These are phyloP conservation scores for Sistotremastrum suecicum DNA, from an alignment of 768 basidiomycete genomes.

Conservation along the genomic window DNA sequence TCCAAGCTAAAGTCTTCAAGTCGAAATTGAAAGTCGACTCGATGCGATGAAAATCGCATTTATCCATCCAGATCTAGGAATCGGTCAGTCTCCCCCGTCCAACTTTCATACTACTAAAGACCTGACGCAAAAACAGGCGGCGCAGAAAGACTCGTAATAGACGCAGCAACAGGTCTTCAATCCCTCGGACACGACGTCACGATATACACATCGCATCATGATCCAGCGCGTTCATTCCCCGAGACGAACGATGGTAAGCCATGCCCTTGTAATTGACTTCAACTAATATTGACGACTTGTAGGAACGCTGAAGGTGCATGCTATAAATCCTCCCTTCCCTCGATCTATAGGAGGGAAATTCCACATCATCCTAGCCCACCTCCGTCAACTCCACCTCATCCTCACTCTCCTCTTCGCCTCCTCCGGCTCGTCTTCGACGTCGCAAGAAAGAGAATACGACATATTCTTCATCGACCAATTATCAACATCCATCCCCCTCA, in stretches of 20 bases:
- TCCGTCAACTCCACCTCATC: constrained; percentile 76
- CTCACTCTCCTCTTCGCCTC: constrained; percentile 34
- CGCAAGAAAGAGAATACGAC: constrained; percentile 37
- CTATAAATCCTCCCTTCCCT: constrained; percentile 64
- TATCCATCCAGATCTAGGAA: constrained; percentile 89
- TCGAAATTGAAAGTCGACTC: too few relatives aligned
- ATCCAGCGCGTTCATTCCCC: constrained; percentile 77
- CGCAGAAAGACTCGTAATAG: constrained; percentile 89
- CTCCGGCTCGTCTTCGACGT: neutral
- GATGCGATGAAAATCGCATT: constrained; percentile 49
- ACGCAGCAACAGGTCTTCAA: constrained; percentile 85
- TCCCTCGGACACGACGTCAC: constrained; percentile 70
- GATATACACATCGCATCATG: constrained; percentile 89
- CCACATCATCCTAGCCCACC: constrained; percentile 81
- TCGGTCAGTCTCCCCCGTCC: constrained; percentile 36
- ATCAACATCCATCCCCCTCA: constrained; percentile 78
- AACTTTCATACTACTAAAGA: neutral
- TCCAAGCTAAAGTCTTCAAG: too few relatives aligned
- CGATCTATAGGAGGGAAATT: constrained; percentile 67
- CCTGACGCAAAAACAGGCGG: constrained; percentile 44
- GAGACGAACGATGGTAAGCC: constrained; percentile 79
- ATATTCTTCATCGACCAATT: constrained; percentile 93
- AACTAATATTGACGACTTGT: neutral
- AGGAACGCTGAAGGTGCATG: constrained; percentile 73
- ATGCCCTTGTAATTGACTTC: neutral